Evolutionary conservation across 805 yeast genomes (phyloP).

Genomic region (Maudiozyma saulgeensis): DNA sequence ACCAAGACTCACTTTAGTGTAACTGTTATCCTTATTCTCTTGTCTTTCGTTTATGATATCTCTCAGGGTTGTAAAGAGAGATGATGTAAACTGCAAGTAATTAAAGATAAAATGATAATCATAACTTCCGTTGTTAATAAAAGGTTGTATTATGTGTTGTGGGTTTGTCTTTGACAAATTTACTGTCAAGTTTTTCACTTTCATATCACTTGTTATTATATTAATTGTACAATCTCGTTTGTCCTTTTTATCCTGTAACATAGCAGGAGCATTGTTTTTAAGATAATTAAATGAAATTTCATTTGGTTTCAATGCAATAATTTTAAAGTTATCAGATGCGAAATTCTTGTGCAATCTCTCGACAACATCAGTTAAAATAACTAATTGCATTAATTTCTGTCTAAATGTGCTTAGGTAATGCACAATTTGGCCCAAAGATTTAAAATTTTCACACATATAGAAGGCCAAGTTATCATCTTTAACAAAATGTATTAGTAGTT

Average conservation of each 20-base stretch:
- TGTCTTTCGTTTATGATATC: constrained; percentile 9
- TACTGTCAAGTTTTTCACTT: constrained; percentile 23
- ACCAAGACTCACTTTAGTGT: constrained; percentile 18
- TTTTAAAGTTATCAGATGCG: constrained; percentile 25
- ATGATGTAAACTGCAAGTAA: constrained; percentile 28
- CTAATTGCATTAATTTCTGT: constrained; percentile 27
- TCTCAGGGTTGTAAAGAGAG: constrained; percentile 18
- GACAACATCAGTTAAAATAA: constrained; percentile 27
- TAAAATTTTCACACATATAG: constrained; percentile 20
- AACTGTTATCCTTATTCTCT: constrained; percentile 1
- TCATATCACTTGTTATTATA: constrained; percentile 22
- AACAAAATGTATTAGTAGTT: constrained; percentile 22
- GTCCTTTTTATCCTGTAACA: constrained; percentile 7
- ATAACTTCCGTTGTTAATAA: constrained; percentile 20
- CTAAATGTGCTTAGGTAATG: constrained; percentile 22
- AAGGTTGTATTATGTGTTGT: constrained; percentile 27
- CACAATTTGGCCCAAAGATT: constrained; percentile 19
- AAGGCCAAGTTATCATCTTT: constrained; percentile 22
- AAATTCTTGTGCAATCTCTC: constrained; percentile 27
- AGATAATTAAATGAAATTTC: constrained; percentile 29
- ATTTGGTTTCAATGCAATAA: constrained; percentile 25
- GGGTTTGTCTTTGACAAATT: constrained; percentile 26
- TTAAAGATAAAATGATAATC: constrained; percentile 29
- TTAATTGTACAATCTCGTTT: constrained; percentile 27
- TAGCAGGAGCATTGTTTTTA: constrained; percentile 6